Evolutionary conservation across 768 basidiomycete genomes (phyloP).

Genomic region (Suillus decipiens): DNA sequence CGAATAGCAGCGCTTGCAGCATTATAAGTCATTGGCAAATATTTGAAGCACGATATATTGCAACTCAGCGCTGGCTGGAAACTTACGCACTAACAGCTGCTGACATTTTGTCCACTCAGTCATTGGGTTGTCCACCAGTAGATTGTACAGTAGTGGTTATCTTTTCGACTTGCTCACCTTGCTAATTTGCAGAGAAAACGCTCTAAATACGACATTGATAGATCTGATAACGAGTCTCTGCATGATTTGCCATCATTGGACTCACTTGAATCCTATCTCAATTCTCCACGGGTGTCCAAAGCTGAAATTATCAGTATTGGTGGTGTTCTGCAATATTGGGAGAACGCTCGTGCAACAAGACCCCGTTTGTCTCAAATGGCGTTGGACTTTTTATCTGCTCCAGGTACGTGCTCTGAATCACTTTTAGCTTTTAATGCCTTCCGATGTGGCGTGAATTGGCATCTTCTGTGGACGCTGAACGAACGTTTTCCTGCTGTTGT

Average conservation of each 20-base stretch:
- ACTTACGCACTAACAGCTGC: no score
- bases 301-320: conserved; percentile 11
- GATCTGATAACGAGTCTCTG: background rate
- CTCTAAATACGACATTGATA: background rate
- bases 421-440: no score
- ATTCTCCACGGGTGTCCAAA: no score
- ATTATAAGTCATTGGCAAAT: background rate
- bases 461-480: no score
- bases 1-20: no score
- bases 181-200: background rate
- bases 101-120: no score
- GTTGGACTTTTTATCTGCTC: conserved; percentile 26
- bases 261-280: background rate
- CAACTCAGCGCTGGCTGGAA: no score
- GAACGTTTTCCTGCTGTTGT: no score
- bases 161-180: no score
- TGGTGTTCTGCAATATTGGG: conserved; percentile 19
- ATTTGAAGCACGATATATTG: background rate
- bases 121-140: no score
- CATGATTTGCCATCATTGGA: background rate
- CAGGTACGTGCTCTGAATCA: conserved; percentile 11
- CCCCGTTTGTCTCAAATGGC: conserved; percentile 22
- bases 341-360: background rate
- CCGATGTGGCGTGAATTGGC: background rate
- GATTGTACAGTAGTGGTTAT: no score